Conservation (phyloP, 2,329 filamentous ascomycete species). For the Peltaster fructicola region DNA sequence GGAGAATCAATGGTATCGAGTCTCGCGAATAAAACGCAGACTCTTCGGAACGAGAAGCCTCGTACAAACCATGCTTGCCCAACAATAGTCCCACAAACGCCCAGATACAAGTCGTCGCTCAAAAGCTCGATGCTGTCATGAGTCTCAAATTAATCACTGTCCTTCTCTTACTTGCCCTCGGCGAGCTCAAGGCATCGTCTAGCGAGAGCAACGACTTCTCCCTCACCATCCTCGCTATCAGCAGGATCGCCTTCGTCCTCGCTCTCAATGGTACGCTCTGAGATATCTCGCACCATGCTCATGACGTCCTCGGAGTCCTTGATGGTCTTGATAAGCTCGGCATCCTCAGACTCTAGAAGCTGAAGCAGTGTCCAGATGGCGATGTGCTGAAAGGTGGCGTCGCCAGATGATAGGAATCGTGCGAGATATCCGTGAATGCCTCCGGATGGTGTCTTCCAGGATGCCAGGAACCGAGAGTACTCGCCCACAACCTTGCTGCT, state of each 20-base stretch:
- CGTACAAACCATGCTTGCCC: too few relatives aligned
- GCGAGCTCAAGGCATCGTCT: slow-evolving; percentile 61
- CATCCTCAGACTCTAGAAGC: slow-evolving; percentile 86
- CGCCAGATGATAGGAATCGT: slow-evolving; percentile 82
- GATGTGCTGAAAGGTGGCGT: slow-evolving; percentile 97
- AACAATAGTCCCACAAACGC: too few relatives aligned
- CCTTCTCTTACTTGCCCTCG: slow-evolving; percentile 1
- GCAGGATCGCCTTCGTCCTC: slow-evolving; percentile 71
- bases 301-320: slow-evolving; percentile 82
- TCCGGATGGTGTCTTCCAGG: slow-evolving; percentile 82
- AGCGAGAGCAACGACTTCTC: slow-evolving; percentile 80
- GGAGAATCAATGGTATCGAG: too few relatives aligned
- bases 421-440: slow-evolving; percentile 92
- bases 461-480: slow-evolving; percentile 86
- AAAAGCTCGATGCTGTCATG: too few relatives aligned
- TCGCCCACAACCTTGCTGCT: slow-evolving; percentile 98
- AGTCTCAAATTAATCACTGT: too few relatives aligned
- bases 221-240: slow-evolving; percentile 69
- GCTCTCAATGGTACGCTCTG: slow-evolving; percentile 72
- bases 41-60: too few relatives aligned
- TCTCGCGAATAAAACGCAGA: too few relatives aligned
- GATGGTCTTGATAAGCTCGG: slow-evolving; percentile 72
- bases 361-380: slow-evolving; percentile 96
- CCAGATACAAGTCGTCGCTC: too few relatives aligned
- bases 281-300: slow-evolving; percentile 78